phyloP scores from a whole-genome alignment of 2,329 filamentous ascomycete genomes.

The Fusarium verticillioides region DNA sequence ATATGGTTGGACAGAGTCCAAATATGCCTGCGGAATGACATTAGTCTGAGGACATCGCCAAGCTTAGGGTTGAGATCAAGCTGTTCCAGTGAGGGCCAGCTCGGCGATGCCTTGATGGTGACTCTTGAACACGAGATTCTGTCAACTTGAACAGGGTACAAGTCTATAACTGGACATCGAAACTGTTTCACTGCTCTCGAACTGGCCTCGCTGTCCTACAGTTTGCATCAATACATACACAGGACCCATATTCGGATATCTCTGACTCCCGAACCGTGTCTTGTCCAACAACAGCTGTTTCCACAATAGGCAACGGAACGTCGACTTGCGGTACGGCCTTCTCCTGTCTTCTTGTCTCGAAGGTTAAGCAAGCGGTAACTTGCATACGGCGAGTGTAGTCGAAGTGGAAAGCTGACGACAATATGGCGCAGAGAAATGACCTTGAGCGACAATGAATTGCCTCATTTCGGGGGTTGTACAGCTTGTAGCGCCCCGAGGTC shows the following conservation, averaged over 20 bases:
- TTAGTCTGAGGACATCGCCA: not conserved
- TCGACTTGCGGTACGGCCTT: not conserved
- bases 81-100: not conserved
- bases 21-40: not conserved
- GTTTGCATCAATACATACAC: conserved; percentile 11
- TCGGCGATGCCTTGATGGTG: not conserved
- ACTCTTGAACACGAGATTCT: conserved; percentile 8
- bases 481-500: conserved; percentile 21
- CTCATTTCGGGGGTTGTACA: conserved; percentile 6
- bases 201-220: conserved; percentile 16
- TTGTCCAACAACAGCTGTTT: conserved; percentile 8
- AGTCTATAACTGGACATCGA: conserved; percentile 1
- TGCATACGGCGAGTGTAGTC: conserved; percentile 10
- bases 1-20: not conserved
- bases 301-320: conserved; percentile 9
- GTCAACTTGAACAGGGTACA: not conserved
- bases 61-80: conserved; percentile 10
- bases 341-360: not conserved
- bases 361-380: not conserved
- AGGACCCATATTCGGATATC: conserved; percentile 5
- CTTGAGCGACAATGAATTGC: conserved; percentile 29
- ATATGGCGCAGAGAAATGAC: not conserved
- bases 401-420: conserved; percentile 21
- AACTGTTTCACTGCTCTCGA: conserved; percentile 10
- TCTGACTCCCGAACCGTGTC: not conserved